phyloP scores from a whole-genome alignment of 2,329 filamentous ascomycete species.

The Fusarium sp. region DNA sequence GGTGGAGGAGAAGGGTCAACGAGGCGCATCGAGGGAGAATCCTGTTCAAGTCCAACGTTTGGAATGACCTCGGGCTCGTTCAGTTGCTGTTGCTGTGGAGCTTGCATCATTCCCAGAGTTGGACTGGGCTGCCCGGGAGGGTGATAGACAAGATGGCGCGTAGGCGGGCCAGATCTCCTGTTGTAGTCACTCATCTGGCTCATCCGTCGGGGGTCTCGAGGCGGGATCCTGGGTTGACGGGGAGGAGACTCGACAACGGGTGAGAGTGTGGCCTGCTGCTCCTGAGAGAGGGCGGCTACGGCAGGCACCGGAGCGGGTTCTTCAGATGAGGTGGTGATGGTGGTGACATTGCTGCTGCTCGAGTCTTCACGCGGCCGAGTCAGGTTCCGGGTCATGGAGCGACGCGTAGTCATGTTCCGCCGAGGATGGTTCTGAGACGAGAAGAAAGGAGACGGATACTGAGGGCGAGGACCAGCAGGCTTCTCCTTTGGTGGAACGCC shows the following conservation, averaged over 20 bases:
- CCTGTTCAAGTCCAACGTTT: constrained; percentile 39
- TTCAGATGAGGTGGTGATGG: constrained; percentile 48
- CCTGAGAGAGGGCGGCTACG: constrained; percentile 31
- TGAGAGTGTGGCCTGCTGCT: constrained; percentile 53
- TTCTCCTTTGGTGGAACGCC: constrained; percentile 37
- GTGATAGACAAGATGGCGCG: constrained; percentile 48
- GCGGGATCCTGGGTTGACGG: constrained; percentile 49
- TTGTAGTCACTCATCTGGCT: constrained; percentile 24
- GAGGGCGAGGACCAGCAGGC: constrained; percentile 35
- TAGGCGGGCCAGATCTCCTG: constrained; percentile 48
- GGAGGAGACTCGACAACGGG: constrained; percentile 63
- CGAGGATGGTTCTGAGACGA: constrained; percentile 39
- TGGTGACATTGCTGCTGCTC: constrained; percentile 49
- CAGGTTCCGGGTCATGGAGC: constrained; percentile 35
- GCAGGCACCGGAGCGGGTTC: constrained; percentile 21
- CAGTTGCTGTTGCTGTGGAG: constrained; percentile 19
- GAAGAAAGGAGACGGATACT: constrained; percentile 41
- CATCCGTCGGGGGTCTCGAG: constrained; percentile 36
- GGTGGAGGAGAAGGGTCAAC: constrained; percentile 52
- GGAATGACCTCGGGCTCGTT: constrained; percentile 18
- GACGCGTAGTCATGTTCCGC: constrained; percentile 34
- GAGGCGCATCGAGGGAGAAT: constrained; percentile 53
- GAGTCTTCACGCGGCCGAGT: constrained; percentile 44
- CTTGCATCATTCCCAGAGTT: constrained; percentile 52
- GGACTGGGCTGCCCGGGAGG: constrained; percentile 57